These are phyloP conservation scores for Suhomyces atakaporum DNA, from an alignment of 1,139 yeast genomes.

Conservation along the genomic window DNA sequence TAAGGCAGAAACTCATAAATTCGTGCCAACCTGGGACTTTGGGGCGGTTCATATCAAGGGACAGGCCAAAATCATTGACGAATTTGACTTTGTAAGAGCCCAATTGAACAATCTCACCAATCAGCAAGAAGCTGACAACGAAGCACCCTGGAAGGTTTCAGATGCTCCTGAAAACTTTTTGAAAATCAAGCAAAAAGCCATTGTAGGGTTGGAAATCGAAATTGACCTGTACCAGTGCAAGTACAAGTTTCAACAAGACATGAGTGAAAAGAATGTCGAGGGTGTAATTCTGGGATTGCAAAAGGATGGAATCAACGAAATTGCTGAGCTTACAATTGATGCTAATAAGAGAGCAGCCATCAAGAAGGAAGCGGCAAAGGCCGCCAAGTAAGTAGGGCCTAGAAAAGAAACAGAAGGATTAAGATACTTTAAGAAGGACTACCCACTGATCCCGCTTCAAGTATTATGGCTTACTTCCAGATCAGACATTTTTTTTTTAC, in stretches of 20 bases:
- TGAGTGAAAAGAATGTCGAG: conserved; percentile 43
- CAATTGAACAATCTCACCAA: conserved; percentile 51
- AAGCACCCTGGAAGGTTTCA: conserved; percentile 53
- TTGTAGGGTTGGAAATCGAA: conserved; percentile 60
- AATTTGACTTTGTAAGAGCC: conserved; percentile 46
- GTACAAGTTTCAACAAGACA: conserved; percentile 63
- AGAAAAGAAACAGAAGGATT: too few species aligned
- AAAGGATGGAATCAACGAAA: conserved; percentile 22
- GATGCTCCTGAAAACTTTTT: conserved; percentile 61
- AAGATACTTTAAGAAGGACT: too few species aligned
- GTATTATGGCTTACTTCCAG: too few species aligned
- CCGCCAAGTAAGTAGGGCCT: too few species aligned
- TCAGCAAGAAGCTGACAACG: conserved; percentile 46
- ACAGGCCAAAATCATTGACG: conserved; percentile 48
- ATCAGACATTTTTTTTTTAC: too few species aligned
- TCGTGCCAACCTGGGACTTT: conserved; percentile 76
- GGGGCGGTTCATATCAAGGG: conserved; percentile 64
- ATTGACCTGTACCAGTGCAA: conserved; percentile 54
- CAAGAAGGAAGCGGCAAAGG: too few species aligned
- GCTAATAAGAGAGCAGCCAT: conserved; percentile 13
- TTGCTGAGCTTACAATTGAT: conserved; percentile 13
- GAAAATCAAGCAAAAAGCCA: conserved; percentile 50
- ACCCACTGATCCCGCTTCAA: too few species aligned
- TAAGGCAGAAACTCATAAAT: conserved; percentile 59
- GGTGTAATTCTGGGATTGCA: conserved; percentile 56